Evolutionary conservation across 352 stramenopile genomes (phyloP).

Genomic region (Peronospora belbahrii): DNA sequence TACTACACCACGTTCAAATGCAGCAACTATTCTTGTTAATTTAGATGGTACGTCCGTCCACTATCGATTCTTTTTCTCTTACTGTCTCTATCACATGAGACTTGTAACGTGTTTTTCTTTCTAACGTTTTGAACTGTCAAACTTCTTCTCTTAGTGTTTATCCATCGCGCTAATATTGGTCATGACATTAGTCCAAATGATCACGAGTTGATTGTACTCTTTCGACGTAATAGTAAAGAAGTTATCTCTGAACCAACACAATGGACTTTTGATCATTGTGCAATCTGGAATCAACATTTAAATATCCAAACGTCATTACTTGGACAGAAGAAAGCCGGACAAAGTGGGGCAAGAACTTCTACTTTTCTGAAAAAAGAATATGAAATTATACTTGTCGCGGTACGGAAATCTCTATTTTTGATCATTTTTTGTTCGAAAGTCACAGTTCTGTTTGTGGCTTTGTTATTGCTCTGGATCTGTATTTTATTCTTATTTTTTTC

Average conservation of each 20-base stretch:
- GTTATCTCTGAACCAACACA: slow-evolving; percentile 59
- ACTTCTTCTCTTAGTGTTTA: slow-evolving; percentile 28
- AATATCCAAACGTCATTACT: slow-evolving; percentile 72
- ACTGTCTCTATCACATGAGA: background rate
- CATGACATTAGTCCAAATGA: slow-evolving; percentile 66
- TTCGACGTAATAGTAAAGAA: slow-evolving; percentile 76
- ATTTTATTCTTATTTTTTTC: too few relatives aligned
- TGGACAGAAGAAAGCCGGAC: slow-evolving; percentile 33
- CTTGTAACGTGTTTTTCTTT: too few relatives aligned
- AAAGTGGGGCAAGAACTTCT: slow-evolving; percentile 3
- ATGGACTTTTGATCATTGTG: slow-evolving; percentile 60
- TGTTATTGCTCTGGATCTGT: too few relatives aligned
- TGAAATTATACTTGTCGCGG: slow-evolving; percentile 72
- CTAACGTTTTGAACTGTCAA: too few relatives aligned
- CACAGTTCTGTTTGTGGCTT: too few relatives aligned
- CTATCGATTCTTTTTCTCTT: too few relatives aligned
- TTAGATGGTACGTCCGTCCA: slow-evolving; percentile 36
- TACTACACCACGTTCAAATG: slow-evolving; percentile 9
- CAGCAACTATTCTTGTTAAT: slow-evolving; percentile 57
- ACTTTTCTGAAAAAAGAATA: slow-evolving; percentile 77
- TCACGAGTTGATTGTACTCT: slow-evolving; percentile 73
- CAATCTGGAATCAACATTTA: slow-evolving; percentile 73
- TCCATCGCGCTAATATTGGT: slow-evolving; percentile 64
- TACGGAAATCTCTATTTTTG: too few relatives aligned
- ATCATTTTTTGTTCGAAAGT: too few relatives aligned